Evolutionary conservation across 2,329 filamentous ascomycete genomes (phyloP), one percentile per base, ranked within the genome.

Genomic region (Colletotrichum sojae): DNA sequence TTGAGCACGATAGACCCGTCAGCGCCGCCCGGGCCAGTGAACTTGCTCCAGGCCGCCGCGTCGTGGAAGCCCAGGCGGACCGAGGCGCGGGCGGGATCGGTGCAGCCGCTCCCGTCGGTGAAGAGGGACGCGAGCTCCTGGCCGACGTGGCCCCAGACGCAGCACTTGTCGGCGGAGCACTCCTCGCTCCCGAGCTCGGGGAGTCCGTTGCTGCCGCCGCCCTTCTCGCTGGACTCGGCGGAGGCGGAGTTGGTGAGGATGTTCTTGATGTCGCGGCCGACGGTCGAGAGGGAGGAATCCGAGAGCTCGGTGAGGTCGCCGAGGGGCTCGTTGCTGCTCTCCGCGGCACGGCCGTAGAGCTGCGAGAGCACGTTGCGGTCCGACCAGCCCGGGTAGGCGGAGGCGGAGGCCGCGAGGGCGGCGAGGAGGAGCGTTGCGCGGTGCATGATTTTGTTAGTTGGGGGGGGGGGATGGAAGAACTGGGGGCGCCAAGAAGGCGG

Each of bases 41-140:
- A 69, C 51, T 78, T 79, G 40, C 80, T 81, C 83, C 83, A 85
- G 39, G 79, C 78, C 3, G 78, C 83, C 2, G 83, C 82, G 69
- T 86, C 84, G 70, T 86, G 84, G 73, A 86, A 86, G 8, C 83
- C 84, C 22, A 85, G 78, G 3, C 84, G 82, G 49, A 86, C 78
- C 6, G 83, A 81, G 39, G 75, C 78, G 13, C 84, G 81, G 8
- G 84, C 84, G 72, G 77, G 76, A 43, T 77, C 76, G 54, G 81
- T 85, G 71, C 83, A 86, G 0, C 80, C 81, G 0, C 77, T 78
- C 2, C 71, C 63, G 3, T 81, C 80, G 6, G 72, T 71, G 76
- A 83, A 83, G 8, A 74, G 71, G 3, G 70, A 51, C 5, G 76
- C 73, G 69, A 85, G 78, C 18, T 83, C 80, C 51, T 79, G 74